Conservation (phyloP, 257 asterid genomes). For the Nicotiana knightiana region DNA sequence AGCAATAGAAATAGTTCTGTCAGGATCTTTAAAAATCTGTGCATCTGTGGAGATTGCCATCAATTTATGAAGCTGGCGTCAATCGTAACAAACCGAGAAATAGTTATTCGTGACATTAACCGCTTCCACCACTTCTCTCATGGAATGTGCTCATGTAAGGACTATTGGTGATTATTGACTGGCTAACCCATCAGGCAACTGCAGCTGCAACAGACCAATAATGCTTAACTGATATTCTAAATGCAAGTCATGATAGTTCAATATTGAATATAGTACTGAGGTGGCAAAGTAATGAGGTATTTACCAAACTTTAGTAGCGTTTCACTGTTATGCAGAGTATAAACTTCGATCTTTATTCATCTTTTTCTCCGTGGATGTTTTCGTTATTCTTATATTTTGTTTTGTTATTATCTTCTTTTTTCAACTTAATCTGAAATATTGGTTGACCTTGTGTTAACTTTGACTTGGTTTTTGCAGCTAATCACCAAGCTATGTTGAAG, state of each 20-base stretch:
- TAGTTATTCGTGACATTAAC: slow-evolving; percentile 54
- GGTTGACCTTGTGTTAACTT: neutral
- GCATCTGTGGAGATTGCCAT: slow-evolving; percentile 89
- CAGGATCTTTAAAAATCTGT: slow-evolving; percentile 77
- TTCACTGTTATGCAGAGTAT: neutral
- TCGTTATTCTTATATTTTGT: neutral
- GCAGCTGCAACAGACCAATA: neutral
- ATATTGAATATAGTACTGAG: neutral
- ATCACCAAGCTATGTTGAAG: neutral
- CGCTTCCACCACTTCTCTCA: slow-evolving; percentile 63
- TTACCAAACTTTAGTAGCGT: slow-evolving; percentile 1
- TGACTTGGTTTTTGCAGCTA: neutral
- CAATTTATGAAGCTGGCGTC: slow-evolving; percentile 75
- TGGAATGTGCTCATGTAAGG: slow-evolving; percentile 73
- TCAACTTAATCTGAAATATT: neutral
- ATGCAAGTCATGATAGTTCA: neutral
- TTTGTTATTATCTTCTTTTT: neutral
- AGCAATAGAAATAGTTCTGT: slow-evolving; percentile 26
- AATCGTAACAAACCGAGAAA: slow-evolving; percentile 40
- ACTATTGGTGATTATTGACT: slow-evolving; percentile 54
- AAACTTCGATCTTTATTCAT: neutral
- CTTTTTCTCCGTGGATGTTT: neutral
- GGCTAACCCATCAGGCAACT: neutral
- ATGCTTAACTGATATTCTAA: neutral
- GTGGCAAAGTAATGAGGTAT: neutral